Conservation (phyloP, 148 eudicot species). For the Chenopodium suecicum region DNA sequence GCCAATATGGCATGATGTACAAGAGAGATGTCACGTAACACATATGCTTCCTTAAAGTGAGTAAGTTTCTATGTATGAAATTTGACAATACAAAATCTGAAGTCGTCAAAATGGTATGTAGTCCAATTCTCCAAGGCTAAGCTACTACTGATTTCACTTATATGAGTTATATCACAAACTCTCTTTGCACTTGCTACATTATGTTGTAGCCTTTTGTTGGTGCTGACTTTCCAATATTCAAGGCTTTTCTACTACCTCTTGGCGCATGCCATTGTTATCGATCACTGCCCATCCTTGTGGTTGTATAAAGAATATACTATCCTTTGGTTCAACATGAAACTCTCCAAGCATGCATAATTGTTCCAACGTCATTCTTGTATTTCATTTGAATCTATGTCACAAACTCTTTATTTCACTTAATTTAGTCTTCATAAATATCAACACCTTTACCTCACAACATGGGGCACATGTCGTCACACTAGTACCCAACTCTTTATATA, state of each 20-base stretch:
- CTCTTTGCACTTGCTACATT: no score
- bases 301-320: slow-evolving; percentile 47
- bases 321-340: slow-evolving; percentile 93
- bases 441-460: neutral
- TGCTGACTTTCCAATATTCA: neutral
- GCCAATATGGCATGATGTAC: no score
- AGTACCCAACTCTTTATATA: no score
- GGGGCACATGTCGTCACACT: no score
- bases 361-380: neutral
- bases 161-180: no score
- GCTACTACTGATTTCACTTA: neutral
- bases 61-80: no score
- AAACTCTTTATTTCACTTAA: neutral
- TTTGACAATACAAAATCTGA: neutral
- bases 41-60: no score
- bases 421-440: neutral
- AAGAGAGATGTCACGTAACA: no score
- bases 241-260: slow-evolving; percentile 51
- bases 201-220: neutral
- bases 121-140: neutral
- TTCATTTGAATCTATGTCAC: neutral
- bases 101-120: neutral
- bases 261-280: slow-evolving; percentile 48
- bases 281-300: slow-evolving; percentile 63
- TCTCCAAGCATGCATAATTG: slow-evolving; percentile 84